Conservation (phyloP, 108 stramenopile genomes). For the Pinguiococcus pyrenoidosus region DNA sequence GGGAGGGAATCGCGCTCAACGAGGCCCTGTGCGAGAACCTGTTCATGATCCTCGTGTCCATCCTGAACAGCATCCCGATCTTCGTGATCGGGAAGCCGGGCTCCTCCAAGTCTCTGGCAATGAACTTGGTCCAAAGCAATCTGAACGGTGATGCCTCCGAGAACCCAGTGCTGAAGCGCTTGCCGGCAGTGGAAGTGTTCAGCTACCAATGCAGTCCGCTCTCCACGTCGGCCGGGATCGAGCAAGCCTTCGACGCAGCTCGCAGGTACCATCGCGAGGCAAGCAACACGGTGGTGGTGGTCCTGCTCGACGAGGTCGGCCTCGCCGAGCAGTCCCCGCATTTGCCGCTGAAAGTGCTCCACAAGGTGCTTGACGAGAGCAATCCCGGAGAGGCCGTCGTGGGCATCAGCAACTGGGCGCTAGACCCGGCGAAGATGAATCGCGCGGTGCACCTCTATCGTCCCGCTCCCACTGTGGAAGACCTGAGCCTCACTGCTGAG, state of each 20-base stretch:
- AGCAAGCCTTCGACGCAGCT: not conserved
- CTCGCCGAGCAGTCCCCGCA: constrained; percentile 10
- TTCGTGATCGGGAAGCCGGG: constrained; percentile 16
- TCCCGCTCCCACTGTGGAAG: constrained; percentile 4
- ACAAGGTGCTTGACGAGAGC: constrained; percentile 12
- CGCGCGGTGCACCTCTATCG: constrained; percentile 8
- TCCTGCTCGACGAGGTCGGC: constrained; percentile 15
- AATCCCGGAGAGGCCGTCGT: constrained; percentile 3
- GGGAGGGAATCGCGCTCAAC: constrained; percentile 5
- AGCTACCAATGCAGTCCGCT: constrained; percentile 11
- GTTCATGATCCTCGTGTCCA: constrained; percentile 11
- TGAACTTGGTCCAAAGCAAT: constrained; percentile 2
- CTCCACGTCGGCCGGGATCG: not conserved
- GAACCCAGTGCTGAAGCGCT: not conserved
- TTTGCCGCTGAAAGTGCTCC: constrained; percentile 8
- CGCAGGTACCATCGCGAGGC: not conserved
- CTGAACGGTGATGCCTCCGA: constrained; percentile 1
- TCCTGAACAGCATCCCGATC: constrained; percentile 3
- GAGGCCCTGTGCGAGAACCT: constrained; percentile 13
- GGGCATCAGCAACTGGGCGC: constrained; percentile 12
- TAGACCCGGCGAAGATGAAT: constrained; percentile 16
- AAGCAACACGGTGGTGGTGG: constrained; percentile 1
- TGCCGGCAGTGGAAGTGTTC: constrained; percentile 1
- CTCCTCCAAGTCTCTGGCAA: constrained; percentile 15
- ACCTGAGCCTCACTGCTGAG: constrained; percentile 3